Percentiles rank a stretch among this genome's conserved stretches.
Conservation (phyloP, 2,329 filamentous ascomycete genomes). For the Diaporthe vexans region DNA sequence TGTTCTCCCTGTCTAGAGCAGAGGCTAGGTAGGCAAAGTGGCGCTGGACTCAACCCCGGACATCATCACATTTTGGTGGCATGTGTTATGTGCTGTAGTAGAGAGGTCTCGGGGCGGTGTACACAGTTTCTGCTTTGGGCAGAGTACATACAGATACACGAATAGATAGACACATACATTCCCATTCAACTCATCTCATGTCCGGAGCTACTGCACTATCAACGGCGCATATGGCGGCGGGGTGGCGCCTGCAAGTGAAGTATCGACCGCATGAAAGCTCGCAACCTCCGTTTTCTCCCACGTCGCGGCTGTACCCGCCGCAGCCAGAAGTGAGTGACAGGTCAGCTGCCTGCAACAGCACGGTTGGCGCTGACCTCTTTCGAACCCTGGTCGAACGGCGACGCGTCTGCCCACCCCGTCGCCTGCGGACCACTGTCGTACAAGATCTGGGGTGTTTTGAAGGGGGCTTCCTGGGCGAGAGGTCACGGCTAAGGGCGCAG, state of each 20-base stretch:
- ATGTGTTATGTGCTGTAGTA: not conserved
- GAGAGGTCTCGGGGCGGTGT: conserved; percentile 9
- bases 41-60: not conserved
- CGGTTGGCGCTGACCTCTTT: conserved; percentile 15
- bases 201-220: conserved; percentile 1
- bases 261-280: conserved; percentile 4
- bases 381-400: conserved; percentile 6
- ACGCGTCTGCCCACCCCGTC: conserved; percentile 12
- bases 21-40: not conserved
- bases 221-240: not conserved
- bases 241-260: conserved; percentile 23
- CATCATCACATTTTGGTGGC: not conserved
- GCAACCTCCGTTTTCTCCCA: not conserved
- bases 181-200: not conserved
- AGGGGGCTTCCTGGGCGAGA: not conserved
- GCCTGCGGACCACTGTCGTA: conserved; percentile 17
- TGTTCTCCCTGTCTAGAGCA: not conserved
- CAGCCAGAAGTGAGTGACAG: conserved; percentile 21
- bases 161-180: not conserved
- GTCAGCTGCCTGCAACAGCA: conserved; percentile 25
- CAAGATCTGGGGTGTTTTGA: not conserved
- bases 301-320: conserved; percentile 21
- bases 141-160: not conserved
- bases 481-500: not conserved
- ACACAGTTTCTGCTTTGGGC: not conserved